A percentile compares a stretch with the other conserved stretches of the same genome.
phyloP scores from a whole-genome alignment of 2,329 filamentous ascomycete species.

The Fonsecaea pugnacius region DNA sequence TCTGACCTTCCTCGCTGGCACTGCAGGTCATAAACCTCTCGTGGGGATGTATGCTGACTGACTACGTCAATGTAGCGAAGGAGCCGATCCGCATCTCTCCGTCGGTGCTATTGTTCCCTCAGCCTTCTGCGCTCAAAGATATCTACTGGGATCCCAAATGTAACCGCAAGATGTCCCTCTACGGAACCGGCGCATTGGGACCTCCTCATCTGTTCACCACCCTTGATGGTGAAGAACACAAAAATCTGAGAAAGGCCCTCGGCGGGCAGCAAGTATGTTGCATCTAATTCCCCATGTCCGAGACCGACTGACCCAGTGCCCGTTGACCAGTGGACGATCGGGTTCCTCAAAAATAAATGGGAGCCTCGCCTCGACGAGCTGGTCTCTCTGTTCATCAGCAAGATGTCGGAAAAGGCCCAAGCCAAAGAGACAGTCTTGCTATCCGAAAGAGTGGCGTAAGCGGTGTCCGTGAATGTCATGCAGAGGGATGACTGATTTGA shows the following conservation, averaged over 20 bases:
- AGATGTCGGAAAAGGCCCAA: conserved; percentile 7
- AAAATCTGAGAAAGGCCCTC: conserved; percentile 3
- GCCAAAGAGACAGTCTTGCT: not conserved
- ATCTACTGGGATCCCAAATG: conserved; percentile 13
- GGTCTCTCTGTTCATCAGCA: conserved; percentile 3
- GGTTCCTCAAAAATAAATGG: conserved; percentile 13
- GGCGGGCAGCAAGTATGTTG: not conserved
- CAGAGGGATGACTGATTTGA: not conserved
- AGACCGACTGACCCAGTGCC: not conserved
- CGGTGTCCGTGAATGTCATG: too few species aligned
- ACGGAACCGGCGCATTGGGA: conserved; percentile 7
- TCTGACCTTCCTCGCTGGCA: not conserved
- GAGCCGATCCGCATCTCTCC: conserved; percentile 7
- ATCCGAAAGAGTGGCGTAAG: conserved; percentile 11
- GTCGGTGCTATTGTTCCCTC: conserved; percentile 2
- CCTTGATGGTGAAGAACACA: conserved; percentile 8
- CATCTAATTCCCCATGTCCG: not conserved
- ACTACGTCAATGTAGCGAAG: not conserved
- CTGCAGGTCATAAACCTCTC: too few species aligned
- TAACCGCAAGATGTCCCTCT: conserved; percentile 3
- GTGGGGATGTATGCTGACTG: not conserved
- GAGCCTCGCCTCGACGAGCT: conserved; percentile 7
- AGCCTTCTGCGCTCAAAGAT: conserved; percentile 4
- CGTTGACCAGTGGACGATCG: conserved; percentile 5
- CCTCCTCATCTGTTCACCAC: conserved; percentile 10